Base-by-base conservation (phyloP, 495 filamentous ascomycete species). In the Apiosordaria backusii region DNA sequence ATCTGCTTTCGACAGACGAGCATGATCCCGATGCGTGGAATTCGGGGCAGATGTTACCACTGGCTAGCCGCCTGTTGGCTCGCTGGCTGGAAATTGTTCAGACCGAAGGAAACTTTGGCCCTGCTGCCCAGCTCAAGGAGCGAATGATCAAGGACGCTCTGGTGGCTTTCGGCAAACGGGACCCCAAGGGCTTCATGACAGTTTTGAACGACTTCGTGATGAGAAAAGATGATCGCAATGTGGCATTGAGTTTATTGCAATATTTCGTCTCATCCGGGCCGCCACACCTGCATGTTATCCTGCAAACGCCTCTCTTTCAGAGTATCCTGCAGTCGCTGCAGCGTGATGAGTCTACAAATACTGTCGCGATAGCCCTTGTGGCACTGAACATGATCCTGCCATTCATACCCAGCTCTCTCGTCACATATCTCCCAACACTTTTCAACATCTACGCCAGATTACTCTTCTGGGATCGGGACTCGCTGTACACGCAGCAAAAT, bases 361-460 rank as follows among this genome's bases (percentile, higher is more conserved):
- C 88, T 9, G 81, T 92, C 13, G 86, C 86, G 16, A 75, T 90
- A 29, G 88, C 90, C 9, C 74, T 92, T 61, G 86, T 87, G 10
- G 80, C 84, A 4, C 70, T 92, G 65, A 86, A 88, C 67, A 92
- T 92, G 90, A 86, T 92, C 57, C 77, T 92, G 61, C 90, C 90
- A 15, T 88, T 89, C 72, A 88, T 92, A 66, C 89, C 89, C 0
- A 87, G 83, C 73, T 86, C 87, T 7, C 72, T 91, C 7, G 83
- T 83, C 7, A 76, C 81, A 15, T 84, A 86, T 69, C 77, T 92
- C 4, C 85, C 88, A 21, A 82, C 85, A 50, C 79, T 92, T 16
- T 92, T 91, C 82, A 85, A 92, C 64, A 87, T 92, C 64, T 92
- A 92, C 73, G 88, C 84, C 50, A 75, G 90, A 61, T 73, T 92